phyloP scores from a whole-genome alignment of 495 filamentous ascomycete genomes.

The Daldinia decipiens region DNA sequence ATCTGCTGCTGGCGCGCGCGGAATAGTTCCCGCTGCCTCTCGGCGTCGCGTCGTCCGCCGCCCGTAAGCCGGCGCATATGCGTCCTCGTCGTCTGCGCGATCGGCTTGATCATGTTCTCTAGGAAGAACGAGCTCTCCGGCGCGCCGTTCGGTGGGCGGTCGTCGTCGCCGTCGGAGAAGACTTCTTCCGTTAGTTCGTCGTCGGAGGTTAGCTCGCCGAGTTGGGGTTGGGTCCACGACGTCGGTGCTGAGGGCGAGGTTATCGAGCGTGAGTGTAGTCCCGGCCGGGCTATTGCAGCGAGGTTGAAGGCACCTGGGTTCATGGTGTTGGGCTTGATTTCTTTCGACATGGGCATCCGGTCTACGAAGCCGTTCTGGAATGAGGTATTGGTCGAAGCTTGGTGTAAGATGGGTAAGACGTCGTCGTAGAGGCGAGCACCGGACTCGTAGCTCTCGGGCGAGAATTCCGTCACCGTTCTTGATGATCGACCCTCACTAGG shows the following conservation, averaged over 20 bases:
- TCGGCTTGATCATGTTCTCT: slow-evolving; percentile 71
- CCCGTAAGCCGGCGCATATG: slow-evolving; percentile 76
- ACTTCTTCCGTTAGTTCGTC: slow-evolving; percentile 62
- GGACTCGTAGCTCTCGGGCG: slow-evolving; percentile 70
- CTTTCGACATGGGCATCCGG: slow-evolving; percentile 61
- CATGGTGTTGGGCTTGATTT: slow-evolving; percentile 68
- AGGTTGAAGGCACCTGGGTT: slow-evolving; percentile 67
- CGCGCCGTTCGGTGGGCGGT: slow-evolving; percentile 51
- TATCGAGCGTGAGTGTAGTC: slow-evolving; percentile 75
- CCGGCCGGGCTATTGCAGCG: slow-evolving; percentile 54
- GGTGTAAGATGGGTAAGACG: slow-evolving; percentile 88
- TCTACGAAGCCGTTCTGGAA: slow-evolving; percentile 92
- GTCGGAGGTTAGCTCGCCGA: slow-evolving; percentile 66
- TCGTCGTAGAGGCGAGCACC: slow-evolving; percentile 92
- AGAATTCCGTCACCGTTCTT: slow-evolving; percentile 71
- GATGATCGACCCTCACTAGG: slow-evolving; percentile 66
- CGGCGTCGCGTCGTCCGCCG: slow-evolving; percentile 67
- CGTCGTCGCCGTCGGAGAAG: slow-evolving; percentile 64
- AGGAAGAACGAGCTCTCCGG: slow-evolving; percentile 69
- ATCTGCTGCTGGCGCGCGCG: slow-evolving; percentile 52
- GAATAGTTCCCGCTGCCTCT: slow-evolving; percentile 68
- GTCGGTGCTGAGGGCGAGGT: slow-evolving; percentile 73
- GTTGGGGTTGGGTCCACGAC: slow-evolving; percentile 61
- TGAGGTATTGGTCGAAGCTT: slow-evolving; percentile 70
- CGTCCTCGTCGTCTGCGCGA: slow-evolving; percentile 63